Conservation (phyloP, 768 basidiomycete genomes). For the Nidula microcarpa region DNA sequence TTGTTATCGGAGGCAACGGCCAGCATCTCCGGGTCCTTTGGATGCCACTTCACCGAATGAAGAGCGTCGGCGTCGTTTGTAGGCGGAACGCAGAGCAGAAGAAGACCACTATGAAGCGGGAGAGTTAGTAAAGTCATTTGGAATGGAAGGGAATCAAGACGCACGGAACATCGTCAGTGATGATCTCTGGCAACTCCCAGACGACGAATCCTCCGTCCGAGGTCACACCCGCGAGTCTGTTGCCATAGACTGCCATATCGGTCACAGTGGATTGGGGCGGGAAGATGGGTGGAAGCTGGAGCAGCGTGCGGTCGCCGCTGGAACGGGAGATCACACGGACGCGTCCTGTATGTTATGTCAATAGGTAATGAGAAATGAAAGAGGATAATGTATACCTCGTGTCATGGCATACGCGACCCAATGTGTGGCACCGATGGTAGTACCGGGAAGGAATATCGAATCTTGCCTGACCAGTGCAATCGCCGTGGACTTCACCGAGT, state of each 20-base stretch:
- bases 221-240: constrained; percentile 81
- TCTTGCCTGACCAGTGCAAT: constrained; percentile 89
- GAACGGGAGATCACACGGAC: constrained; percentile 87
- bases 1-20: constrained; percentile 81
- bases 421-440: constrained; percentile 86
- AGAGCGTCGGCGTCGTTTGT: constrained; percentile 57
- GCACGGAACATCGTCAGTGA: constrained; percentile 85
- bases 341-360: constrained; percentile 43
- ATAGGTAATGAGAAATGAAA: background rate
- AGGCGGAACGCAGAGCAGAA: constrained; percentile 70
- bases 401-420: constrained; percentile 96
- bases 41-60: constrained; percentile 87
- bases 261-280: constrained; percentile 60
- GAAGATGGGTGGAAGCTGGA: constrained; percentile 72
- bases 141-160: constrained; percentile 22
- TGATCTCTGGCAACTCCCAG: constrained; percentile 80
- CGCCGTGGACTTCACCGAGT: constrained; percentile 83
- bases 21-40: constrained; percentile 73
- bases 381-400: constrained; percentile 41
- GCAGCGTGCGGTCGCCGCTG: constrained; percentile 81
- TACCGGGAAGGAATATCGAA: constrained; percentile 77
- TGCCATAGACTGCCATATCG: constrained; percentile 84
- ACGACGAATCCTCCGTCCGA: constrained; percentile 88
- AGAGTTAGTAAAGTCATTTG: background rate
- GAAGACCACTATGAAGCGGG: constrained; percentile 45